These are phyloP conservation scores for Ephemerocybe angulata DNA, from an alignment of 768 basidiomycete genomes.

Conservation along the genomic window DNA sequence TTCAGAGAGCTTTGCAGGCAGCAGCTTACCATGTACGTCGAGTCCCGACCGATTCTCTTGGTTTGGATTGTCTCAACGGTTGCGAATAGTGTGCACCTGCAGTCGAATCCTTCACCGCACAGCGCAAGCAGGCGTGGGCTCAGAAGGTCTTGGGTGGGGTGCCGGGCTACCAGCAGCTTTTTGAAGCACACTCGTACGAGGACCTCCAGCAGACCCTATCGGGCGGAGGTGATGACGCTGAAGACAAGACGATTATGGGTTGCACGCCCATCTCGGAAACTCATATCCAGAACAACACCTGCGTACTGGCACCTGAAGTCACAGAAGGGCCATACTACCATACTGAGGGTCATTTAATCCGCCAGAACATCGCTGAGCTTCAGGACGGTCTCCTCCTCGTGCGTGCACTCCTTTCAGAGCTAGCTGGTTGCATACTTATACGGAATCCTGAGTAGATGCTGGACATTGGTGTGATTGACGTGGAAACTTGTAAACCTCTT, in stretches of 20 bases:
- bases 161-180: slow-evolving; percentile 41
- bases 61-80: background rate
- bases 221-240: slow-evolving; percentile 14
- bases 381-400: slow-evolving; percentile 49
- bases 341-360: slow-evolving; percentile 42
- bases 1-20: slow-evolving; percentile 46
- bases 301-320: slow-evolving; percentile 49
- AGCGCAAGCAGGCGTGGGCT: slow-evolving; percentile 45
- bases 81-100: slow-evolving; percentile 47
- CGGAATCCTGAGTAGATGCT: slow-evolving; percentile 30
- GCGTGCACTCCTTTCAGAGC: slow-evolving; percentile 13
- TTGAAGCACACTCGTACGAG: slow-evolving; percentile 34
- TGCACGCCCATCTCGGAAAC: slow-evolving; percentile 46
- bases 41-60: background rate
- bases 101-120: slow-evolving; percentile 47
- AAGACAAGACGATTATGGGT: slow-evolving; percentile 36
- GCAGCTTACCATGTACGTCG: slow-evolving; percentile 50
- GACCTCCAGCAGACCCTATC: slow-evolving; percentile 25
- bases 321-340: slow-evolving; percentile 59
- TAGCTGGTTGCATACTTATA: background rate
- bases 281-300: slow-evolving; percentile 51
- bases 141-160: slow-evolving; percentile 40
- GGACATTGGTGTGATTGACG: slow-evolving; percentile 56
- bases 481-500: slow-evolving; percentile 52
- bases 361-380: slow-evolving; percentile 53